Percentiles rank a stretch among this genome's conserved stretches.
These are phyloP conservation scores for Epichloe festucae DNA, from an alignment of 2,329 filamentous ascomycete species.

Conservation along the genomic window DNA sequence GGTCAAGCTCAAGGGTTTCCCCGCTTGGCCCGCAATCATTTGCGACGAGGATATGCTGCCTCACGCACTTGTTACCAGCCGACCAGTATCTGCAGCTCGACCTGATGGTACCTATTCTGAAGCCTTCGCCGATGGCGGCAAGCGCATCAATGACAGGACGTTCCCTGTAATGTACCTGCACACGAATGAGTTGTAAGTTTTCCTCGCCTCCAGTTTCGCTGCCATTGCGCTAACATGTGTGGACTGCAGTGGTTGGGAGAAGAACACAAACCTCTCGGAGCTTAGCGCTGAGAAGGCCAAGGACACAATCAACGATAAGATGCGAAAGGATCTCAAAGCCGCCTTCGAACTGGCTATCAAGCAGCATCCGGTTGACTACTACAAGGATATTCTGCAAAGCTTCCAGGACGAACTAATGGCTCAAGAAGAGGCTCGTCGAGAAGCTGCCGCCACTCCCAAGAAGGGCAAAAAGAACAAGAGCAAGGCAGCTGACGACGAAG, in stretches of 20 bases:
- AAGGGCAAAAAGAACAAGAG: conserved; percentile 34
- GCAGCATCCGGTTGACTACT: conserved; percentile 63
- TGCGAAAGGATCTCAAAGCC: conserved; percentile 62
- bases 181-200: conserved; percentile 89
- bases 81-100: conserved; percentile 73
- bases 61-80: conserved; percentile 56
- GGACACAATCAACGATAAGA: conserved; percentile 58
- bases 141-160: conserved; percentile 70
- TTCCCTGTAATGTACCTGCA: conserved; percentile 92
- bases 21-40: conserved; percentile 87
- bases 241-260: conserved; percentile 66
- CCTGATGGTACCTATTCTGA: conserved; percentile 78
- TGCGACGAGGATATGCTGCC: conserved; percentile 94
- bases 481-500: conserved; percentile 42
- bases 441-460: conserved; percentile 28
- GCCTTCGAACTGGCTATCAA: conserved; percentile 75
- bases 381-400: conserved; percentile 66
- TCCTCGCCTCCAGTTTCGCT: background rate
- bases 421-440: conserved; percentile 34
- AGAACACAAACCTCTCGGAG: conserved; percentile 68
- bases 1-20: conserved; percentile 87
- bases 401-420: conserved; percentile 53
- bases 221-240: background rate
- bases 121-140: conserved; percentile 77
- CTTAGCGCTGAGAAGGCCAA: conserved; percentile 63